Evolutionary conservation across 139 green algal genomes (phyloP).

Genomic region (Micromonas commoda): DNA sequence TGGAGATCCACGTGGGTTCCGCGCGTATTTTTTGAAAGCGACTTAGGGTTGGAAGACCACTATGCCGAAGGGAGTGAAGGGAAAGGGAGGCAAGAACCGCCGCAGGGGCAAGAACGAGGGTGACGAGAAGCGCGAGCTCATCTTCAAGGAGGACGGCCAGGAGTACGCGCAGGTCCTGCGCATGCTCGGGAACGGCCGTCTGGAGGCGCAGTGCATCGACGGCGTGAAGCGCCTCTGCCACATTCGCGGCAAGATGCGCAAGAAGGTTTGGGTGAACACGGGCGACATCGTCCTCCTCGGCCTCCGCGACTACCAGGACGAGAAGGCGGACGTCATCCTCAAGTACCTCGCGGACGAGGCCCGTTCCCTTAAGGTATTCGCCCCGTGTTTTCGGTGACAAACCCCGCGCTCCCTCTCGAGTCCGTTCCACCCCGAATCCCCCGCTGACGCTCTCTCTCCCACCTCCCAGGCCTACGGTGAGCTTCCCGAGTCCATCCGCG

Average conservation of each 20-base stretch:
- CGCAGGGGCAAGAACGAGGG: conserved; percentile 40
- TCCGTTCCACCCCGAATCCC: too few species aligned
- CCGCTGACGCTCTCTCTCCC: too few species aligned
- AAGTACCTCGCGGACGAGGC: conserved; percentile 97
- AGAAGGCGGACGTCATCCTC: conserved; percentile 98
- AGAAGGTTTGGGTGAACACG: conserved; percentile 90
- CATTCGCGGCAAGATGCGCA: conserved; percentile 99
- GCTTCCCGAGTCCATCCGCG: conserved; percentile 86
- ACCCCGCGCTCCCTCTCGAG: too few species aligned
- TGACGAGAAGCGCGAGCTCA: conserved; percentile 95
- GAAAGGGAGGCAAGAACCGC: conserved; percentile 42
- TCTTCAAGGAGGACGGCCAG: conserved; percentile 99
- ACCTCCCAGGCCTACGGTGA: conserved; percentile 97
- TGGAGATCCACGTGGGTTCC: too few species aligned
- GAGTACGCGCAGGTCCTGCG: conserved; percentile 90
- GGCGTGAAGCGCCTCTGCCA: conserved; percentile 94
- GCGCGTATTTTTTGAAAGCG: too few species aligned
- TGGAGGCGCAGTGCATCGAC: conserved; percentile 98
- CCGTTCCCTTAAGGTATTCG: conserved; percentile 78
- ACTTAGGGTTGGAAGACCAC: too few species aligned
- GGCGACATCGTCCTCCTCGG: conserved; percentile 96
- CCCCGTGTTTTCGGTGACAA: too few species aligned
- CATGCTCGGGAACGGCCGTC: conserved; percentile 97
- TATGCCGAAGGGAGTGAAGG: conserved; percentile 31
- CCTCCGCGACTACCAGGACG: conserved; percentile 97